Percentiles rank a stretch among this genome's conserved stretches.
Conservation (phyloP, 116 monocot genomes). For the Zostera marina region DNA sequence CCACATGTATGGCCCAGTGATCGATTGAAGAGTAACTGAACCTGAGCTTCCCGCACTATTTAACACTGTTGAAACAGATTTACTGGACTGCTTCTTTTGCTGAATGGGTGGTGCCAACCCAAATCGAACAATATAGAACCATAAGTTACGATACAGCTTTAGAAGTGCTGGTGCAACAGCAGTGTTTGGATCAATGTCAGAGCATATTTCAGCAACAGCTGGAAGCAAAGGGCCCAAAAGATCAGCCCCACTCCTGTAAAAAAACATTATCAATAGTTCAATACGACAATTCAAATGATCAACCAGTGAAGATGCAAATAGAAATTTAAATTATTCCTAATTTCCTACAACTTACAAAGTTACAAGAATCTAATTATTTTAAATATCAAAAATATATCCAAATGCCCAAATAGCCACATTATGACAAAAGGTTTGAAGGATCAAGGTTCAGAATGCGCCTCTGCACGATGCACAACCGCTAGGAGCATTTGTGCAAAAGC, state of each 20-base stretch:
- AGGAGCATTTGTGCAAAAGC: too few relatives aligned
- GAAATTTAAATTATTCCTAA: not conserved
- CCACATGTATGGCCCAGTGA: slow-evolving; percentile 88
- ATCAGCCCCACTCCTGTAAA: slow-evolving; percentile 88
- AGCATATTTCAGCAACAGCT: slow-evolving; percentile 96
- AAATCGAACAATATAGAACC: slow-evolving; percentile 97
- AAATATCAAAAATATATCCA: too few relatives aligned
- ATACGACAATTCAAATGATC: not conserved
- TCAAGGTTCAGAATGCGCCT: too few relatives aligned
- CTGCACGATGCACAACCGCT: too few relatives aligned
- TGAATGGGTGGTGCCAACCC: slow-evolving; percentile 89
- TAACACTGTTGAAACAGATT: slow-evolving; percentile 46
- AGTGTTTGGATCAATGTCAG: slow-evolving; percentile 72
- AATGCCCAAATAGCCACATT: too few relatives aligned
- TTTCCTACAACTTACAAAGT: not conserved
- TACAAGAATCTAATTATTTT: not conserved
- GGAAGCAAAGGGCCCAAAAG: slow-evolving; percentile 93
- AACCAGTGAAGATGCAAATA: not conserved
- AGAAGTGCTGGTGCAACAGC: slow-evolving; percentile 77
- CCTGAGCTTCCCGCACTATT: slow-evolving; percentile 43
- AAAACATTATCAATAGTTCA: not conserved
- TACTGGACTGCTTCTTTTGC: slow-evolving; percentile 31
- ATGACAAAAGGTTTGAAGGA: too few relatives aligned
- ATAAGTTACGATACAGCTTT: slow-evolving; percentile 84
- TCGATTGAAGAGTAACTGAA: slow-evolving; percentile 58